Evolutionary conservation across 768 basidiomycete species (phyloP).

Genomic region (Hirschioporus abietinus): DNA sequence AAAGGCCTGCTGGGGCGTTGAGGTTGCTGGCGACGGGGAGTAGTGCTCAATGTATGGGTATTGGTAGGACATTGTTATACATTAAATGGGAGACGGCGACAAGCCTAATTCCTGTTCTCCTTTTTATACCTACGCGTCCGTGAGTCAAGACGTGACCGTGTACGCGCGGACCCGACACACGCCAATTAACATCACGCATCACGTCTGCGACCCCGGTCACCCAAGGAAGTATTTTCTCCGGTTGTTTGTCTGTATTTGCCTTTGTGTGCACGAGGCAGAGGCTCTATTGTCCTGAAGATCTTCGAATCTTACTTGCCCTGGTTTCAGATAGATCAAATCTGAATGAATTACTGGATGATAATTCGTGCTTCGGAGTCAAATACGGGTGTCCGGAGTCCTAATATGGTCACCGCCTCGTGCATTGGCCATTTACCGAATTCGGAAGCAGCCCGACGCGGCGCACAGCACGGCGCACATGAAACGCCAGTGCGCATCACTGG

Average conservation of each 20-base stretch:
- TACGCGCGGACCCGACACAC: background rate
- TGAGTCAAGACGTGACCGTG: slow-evolving; percentile 5
- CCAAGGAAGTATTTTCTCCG: background rate
- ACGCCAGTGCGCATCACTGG: background rate
- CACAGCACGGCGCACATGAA: background rate
- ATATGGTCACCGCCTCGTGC: background rate
- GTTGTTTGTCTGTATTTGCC: background rate
- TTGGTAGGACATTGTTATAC: slow-evolving; percentile 4
- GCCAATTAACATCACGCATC: background rate
- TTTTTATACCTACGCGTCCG: background rate
- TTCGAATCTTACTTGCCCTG: background rate
- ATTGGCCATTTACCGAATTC: background rate
- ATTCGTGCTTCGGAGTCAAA: background rate
- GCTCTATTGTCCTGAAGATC: background rate
- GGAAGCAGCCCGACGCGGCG: background rate
- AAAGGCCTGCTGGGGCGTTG: slow-evolving; percentile 2
- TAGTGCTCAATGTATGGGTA: slow-evolving; percentile 5
- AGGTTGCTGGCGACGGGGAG: slow-evolving; percentile 2
- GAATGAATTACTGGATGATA: too few relatives aligned
- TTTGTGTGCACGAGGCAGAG: background rate
- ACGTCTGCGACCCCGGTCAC: background rate
- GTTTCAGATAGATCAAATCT: too few relatives aligned
- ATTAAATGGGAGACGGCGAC: background rate
- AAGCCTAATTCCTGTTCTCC: background rate
- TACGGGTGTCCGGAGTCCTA: background rate